Percentiles rank a stretch among this genome's conserved stretches.
These are phyloP conservation scores for Candida germanica DNA, from an alignment of 805 yeast genomes.

Conservation along the genomic window DNA sequence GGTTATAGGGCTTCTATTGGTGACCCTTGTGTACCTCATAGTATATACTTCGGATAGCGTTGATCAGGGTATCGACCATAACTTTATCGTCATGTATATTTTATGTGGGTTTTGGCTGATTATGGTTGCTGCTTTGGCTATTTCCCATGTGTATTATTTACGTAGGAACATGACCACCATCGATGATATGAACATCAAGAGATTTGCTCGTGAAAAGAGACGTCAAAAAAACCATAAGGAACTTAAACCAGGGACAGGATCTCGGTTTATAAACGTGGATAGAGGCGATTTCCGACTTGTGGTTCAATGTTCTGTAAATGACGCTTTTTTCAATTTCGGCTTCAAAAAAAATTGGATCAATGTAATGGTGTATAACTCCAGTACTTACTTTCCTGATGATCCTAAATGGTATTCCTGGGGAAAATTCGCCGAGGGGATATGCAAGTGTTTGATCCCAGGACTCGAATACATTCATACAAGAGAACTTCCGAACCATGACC, in stretches of 20 bases:
- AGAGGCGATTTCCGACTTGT: constrained; percentile 26
- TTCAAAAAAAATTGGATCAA: constrained; percentile 34
- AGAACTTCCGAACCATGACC: neutral
- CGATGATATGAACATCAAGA: constrained; percentile 48
- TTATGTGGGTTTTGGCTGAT: constrained; percentile 44
- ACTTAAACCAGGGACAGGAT: constrained; percentile 1
- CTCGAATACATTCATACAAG: constrained; percentile 16
- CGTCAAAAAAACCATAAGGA: neutral
- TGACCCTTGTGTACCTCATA: constrained; percentile 21
- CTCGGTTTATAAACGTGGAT: constrained; percentile 10
- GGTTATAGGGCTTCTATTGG: constrained; percentile 34
- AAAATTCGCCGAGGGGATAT: constrained; percentile 15
- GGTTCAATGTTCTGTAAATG: constrained; percentile 27
- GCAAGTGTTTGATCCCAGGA: constrained; percentile 20
- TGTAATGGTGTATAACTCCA: constrained; percentile 16
- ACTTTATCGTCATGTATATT: constrained; percentile 47
- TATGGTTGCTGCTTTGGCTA: constrained; percentile 42
- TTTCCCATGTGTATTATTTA: constrained; percentile 46
- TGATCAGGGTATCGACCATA: constrained; percentile 31
- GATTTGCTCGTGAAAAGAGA: constrained; percentile 4
- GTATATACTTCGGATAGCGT: constrained; percentile 19
- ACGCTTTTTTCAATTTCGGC: constrained; percentile 39
- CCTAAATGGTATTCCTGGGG: constrained; percentile 8
- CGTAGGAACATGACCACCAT: constrained; percentile 52
- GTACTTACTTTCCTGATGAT: constrained; percentile 3